A percentile compares a stretch with the other conserved stretches of the same genome.
phyloP scores from a whole-genome alignment of 2,329 filamentous ascomycete species.

The Cytospora mali region DNA sequence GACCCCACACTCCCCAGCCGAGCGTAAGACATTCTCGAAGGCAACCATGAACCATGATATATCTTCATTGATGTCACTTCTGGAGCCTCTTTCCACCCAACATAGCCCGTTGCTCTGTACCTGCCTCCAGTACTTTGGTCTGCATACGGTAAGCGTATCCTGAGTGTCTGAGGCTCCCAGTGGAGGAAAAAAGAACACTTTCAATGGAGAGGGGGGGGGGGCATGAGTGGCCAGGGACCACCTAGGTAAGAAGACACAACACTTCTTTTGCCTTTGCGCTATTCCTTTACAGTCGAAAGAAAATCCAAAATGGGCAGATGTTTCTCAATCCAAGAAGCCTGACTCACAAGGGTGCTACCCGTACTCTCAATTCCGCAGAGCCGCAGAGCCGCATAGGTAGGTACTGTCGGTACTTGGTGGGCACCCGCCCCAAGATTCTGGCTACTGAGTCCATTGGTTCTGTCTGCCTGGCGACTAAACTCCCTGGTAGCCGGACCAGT shows the following conservation, averaged over 20 bases:
- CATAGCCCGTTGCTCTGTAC: not conserved
- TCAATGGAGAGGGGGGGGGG: no score
- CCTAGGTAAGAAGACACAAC: not conserved
- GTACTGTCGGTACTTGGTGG: not conserved
- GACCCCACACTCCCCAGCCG: no score
- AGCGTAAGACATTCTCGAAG: not conserved
- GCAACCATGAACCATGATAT: not conserved
- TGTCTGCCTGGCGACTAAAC: constrained; percentile 16
- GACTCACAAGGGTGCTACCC: no score
- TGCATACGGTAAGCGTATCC: not conserved
- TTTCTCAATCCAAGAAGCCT: not conserved
- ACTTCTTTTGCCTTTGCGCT: not conserved
- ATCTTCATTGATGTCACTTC: not conserved
- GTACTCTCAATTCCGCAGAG: not conserved
- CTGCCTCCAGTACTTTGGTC: not conserved
- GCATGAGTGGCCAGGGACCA: no score
- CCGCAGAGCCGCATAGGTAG: constrained; percentile 12
- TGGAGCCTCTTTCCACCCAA: not conserved
- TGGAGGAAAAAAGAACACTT: not conserved
- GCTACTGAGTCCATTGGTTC: not conserved
- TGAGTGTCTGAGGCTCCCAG: not conserved
- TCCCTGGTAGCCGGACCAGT: not conserved
- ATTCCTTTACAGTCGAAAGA: not conserved
- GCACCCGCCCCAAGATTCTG: not conserved
- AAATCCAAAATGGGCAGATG: not conserved